Conservation (phyloP, 306 rosid genomes). For the Pterocarpus santalinus region DNA sequence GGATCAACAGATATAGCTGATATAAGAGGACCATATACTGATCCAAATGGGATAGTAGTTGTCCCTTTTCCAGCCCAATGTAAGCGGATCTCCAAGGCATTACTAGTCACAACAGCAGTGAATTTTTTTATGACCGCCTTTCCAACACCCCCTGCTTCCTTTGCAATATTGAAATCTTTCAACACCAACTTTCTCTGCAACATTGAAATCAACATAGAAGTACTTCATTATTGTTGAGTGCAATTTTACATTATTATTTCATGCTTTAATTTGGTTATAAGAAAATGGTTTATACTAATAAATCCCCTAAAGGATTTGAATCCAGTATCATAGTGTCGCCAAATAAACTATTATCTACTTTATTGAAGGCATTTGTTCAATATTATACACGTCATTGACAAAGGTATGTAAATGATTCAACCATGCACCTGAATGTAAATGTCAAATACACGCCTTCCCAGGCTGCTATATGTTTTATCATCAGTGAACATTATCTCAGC, state of each 20-base stretch:
- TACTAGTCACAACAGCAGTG: slow-evolving; percentile 14
- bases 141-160: slow-evolving; percentile 43
- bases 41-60: neutral
- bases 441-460: slow-evolving; percentile 40
- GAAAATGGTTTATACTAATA: neutral
- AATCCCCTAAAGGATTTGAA: neutral
- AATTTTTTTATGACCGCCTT: neutral
- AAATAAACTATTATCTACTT: too few relatives aligned
- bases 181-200: slow-evolving; percentile 15
- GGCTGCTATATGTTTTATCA: slow-evolving; percentile 34
- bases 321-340: neutral
- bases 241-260: too few relatives aligned
- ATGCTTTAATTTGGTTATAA: neutral
- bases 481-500: slow-evolving; percentile 38
- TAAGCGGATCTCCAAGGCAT: slow-evolving; percentile 43
- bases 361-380: too few relatives aligned
- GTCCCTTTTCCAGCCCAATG: slow-evolving; percentile 53
- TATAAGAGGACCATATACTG: slow-evolving; percentile 23
- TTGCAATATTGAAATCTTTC: slow-evolving; percentile 49
- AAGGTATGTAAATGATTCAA: neutral
- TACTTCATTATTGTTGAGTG: neutral
- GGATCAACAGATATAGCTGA: slow-evolving; percentile 18
- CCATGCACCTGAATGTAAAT: slow-evolving; percentile 39
- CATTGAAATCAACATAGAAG: neutral
- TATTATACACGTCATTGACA: too few relatives aligned